Base-by-base conservation (phyloP, 306 rosid species). In the Vachellia collinsii region DNA sequence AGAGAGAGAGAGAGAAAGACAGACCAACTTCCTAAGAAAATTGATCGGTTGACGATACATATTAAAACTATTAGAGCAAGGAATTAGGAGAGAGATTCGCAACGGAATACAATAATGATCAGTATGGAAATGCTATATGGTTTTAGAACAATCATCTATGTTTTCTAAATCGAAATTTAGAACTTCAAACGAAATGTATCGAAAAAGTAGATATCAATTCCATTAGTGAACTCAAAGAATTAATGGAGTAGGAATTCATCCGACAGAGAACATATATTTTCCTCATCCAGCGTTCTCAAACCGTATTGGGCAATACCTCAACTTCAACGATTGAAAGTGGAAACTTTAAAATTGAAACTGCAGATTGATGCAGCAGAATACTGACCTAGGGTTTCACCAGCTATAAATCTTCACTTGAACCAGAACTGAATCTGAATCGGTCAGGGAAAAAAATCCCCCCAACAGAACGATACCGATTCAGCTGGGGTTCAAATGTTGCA, bases 351-450 rank as follows among this genome's bases (percentile, higher is more conserved):
- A 85, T 47, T 82, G 70, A 76, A 82, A 34, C 14, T 3, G 22
- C 11, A 12, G 63, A 70, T 69, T 79, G 77, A 44, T 43, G 10
- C 50, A 54, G 13, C 42, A 39, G 11, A 58, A 36, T 11, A 75
- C 84, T 72, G 84, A 90, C 84, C 84, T 87, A 88, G 93, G 91
- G 90, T 87, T 92, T 83, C 63, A 43, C n/a, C 22, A 80, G 50
- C 44, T 20, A 78, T 47, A 11, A 70, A 79, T 61, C 62, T 42
- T 39, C 20, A 74, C 58, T 66, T 29, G 81, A 86, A 82, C 76
- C 75, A 73, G 81, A 47, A 23, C 66, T 82, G 91, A 91, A 88
- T 88, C 94, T 79, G 90, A 88, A 75, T 34, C 7, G 51, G 80
- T 77, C 80, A 54, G 76, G 63, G 70, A 11, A 53, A 76, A 14